Evolutionary conservation across 1,284 basidiomycete species (phyloP).

Genomic region (Leccinum pseudoinsigne): DNA sequence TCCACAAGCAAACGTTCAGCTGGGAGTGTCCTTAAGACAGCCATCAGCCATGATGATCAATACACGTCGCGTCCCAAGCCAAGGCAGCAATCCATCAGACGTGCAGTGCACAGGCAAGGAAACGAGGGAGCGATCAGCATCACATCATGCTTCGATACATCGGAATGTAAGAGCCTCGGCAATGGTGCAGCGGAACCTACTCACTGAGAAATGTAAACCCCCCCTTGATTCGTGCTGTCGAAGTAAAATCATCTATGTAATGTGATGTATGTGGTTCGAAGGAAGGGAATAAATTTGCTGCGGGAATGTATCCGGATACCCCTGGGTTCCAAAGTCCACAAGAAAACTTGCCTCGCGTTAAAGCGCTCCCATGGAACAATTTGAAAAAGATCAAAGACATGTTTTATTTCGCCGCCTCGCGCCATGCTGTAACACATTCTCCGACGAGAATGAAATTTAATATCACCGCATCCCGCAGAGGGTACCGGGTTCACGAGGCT

Average conservation of each 20-base stretch:
- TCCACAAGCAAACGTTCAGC: too few species aligned
- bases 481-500: neutral
- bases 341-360: neutral
- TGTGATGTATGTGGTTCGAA: neutral
- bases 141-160: neutral
- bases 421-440: neutral
- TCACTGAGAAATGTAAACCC: neutral
- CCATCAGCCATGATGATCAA: neutral
- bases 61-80: neutral
- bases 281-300: neutral
- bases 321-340: neutral
- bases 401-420: conserved; percentile 21
- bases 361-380: conserved; percentile 1
- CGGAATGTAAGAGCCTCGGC: neutral
- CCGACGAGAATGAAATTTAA: neutral
- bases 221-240: neutral
- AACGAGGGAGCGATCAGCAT: neutral
- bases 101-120: neutral
- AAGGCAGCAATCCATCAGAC: neutral
- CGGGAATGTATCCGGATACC: neutral
- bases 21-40: neutral
- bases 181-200: neutral
- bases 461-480: conserved; percentile 3
- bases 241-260: neutral
- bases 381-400: conserved; percentile 4